Conservation (phyloP, 176 grass and related monocot genomes). For the Avena eriantha region DNA sequence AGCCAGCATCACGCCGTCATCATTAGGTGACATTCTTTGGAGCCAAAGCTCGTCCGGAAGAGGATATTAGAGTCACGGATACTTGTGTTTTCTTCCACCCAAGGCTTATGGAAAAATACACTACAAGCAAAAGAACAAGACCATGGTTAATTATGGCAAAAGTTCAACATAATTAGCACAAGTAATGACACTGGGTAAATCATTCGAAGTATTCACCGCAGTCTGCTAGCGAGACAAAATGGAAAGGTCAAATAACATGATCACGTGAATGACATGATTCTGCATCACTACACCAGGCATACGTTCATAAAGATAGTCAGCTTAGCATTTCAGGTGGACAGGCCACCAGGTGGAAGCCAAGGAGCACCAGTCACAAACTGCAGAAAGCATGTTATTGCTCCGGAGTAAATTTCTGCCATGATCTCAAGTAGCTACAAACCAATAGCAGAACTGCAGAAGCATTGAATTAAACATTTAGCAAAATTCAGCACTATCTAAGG, state of each 20-base stretch:
- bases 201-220: no score
- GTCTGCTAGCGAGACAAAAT: not conserved
- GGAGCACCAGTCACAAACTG: conserved; percentile 87
- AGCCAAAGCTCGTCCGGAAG: not conserved
- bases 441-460: conserved; percentile 15
- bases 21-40: not conserved
- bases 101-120: no score
- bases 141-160: no score
- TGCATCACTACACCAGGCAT: not conserved
- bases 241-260: not conserved
- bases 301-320: conserved; percentile 84
- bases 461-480: not conserved
- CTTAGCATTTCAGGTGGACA: conserved; percentile 71
- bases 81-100: no score
- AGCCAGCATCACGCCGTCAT: not conserved
- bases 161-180: no score
- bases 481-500: conserved; percentile 42
- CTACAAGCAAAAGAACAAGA: no score
- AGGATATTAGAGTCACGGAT: not conserved
- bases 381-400: conserved; percentile 81
- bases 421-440: conserved; percentile 74
- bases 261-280: not conserved
- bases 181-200: no score
- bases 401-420: conserved; percentile 69
- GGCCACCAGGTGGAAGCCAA: conserved; percentile 43